Base-by-base conservation (phyloP, 1,284 basidiomycete genomes). In the Rhodotorula sp. region DNA sequence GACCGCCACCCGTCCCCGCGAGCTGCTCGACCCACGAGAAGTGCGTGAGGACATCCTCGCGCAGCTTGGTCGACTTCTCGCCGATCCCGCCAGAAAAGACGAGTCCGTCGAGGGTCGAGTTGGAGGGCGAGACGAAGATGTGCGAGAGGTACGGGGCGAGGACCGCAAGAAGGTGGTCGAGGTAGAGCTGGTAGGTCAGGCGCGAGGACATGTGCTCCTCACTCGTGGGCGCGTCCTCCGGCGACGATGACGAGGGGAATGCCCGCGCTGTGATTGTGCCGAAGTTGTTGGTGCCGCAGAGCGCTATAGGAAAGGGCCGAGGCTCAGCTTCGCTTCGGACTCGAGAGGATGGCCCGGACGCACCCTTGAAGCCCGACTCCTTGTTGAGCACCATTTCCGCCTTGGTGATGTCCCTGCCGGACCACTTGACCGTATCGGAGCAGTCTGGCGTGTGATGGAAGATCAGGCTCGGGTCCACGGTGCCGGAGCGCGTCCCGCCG, bases 71-170 rank as follows among this genome's bases (percentile, higher is more conserved):
- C 63, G 88, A 87, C 76, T 85, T 85, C 82, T 95, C 92, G 0
- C 92, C 92, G 65, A 95, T 91, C 0, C 92, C 92, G 8, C 92
- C 92, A 0, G 90, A 86, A 80, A 95, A 94, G 17, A 94, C 90
- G 41, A 94, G 80, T 7, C 89, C 91, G 80, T 93, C 90, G 12
- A 93, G 86, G 17, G 60, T 64, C 34, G 55, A 25, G 32, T 60
- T 50, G 9, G 64, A 10, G 13, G 50, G 10, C 25, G 70, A 66
- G 13, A 70, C 61, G 36, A 75, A 58, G 34, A 68, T 41, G n/a
- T 70, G 63, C 34, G 67, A 60, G 54, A 74, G 13, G 71, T 74
- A 73, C 3, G 66, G 59, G 27, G 69, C 36, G 29, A 73, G 61
- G 67, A 59, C 71, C 12, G 62, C 32, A 69, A 91, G 78, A 60